Base-by-base conservation (phyloP, 306 rosid species). In the Fragaria nilgerrensis region DNA sequence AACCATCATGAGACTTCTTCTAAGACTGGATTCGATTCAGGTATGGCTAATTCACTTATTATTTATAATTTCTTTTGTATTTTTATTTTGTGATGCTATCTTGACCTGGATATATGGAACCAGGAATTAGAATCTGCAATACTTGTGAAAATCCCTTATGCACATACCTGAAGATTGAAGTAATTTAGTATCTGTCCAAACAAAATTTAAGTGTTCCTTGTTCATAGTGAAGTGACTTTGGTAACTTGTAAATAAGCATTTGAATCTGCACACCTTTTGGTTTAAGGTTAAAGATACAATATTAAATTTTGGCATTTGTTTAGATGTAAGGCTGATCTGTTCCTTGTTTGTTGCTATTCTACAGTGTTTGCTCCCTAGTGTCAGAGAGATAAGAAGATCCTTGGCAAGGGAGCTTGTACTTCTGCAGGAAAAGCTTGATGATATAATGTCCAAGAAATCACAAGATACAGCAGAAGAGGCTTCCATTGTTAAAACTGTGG, bases 1-100 rank as follows among this genome's bases (percentile, higher is more conserved):
- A 74, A 86, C 74, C 72, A 90, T 94, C 67, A 94, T 92, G 98
- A 83, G 89, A 43, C 91, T 89, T 22, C 80, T 94, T 67, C 82
- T 92, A 11, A 83, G 87, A 80, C 59, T 94, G 84, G 98, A 94
- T 77, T 82, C 96, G 0, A 72, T 92, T 44, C 97, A 94, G 97
- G 98, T 94, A 80, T 27, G 66, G 44, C 39, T 78, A 2, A 2
- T 53, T 44, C 23, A 25, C 2, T 68, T 14, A 9, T 27, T 29
- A 20, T 3, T 6, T 59, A 9, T 6, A 9, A 20, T 43, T 10
- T 43, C 22, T 53, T 9, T 19, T 11, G 37, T 4, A 2, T 11
- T 6, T 22, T 5, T 34, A 14, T 37, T 34, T 23, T 67, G n/a
- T 45, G 11, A 7, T 23, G 9, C 14, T 2, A 14, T 1, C 25